A percentile compares a stretch with the other conserved stretches of the same genome.
Conservation (phyloP, 441 rosid genomes). For the Hura crepitans region DNA sequence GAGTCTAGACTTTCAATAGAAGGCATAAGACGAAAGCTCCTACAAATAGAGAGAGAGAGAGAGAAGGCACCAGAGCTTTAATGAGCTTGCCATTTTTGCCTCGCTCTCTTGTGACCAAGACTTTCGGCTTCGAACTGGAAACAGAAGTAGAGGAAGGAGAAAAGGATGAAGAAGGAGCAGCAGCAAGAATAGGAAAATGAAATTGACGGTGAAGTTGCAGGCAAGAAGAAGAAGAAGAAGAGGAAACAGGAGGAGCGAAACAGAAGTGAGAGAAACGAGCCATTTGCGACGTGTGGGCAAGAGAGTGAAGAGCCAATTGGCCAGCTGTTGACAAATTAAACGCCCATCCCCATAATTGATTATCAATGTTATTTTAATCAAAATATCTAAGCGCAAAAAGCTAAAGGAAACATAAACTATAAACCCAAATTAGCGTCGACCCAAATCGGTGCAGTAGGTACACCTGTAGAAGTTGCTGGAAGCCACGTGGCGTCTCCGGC, state of each 20-base stretch:
- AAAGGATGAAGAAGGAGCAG: constrained; percentile 24
- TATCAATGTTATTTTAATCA: not conserved
- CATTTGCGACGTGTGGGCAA: constrained; percentile 35
- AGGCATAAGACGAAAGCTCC: not conserved
- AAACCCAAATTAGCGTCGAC: not conserved
- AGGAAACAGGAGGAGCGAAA: constrained; percentile 16
- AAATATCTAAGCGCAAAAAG: not conserved
- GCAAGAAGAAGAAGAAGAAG: constrained; percentile 1
- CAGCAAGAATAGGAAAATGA: constrained; percentile 16
- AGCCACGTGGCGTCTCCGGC: constrained; percentile 14
- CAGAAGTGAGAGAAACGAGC: constrained; percentile 26
- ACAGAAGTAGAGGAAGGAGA: constrained; percentile 26
- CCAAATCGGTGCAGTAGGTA: not conserved
- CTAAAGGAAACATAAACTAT: not conserved
- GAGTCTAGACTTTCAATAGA: not conserved
- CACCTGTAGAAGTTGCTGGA: constrained; percentile 25
- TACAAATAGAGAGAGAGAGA: not conserved
- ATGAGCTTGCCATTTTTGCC: constrained; percentile 86
- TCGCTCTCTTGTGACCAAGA: constrained; percentile 82
- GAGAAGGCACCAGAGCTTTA: constrained; percentile 52
- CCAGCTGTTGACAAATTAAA: constrained; percentile 29
- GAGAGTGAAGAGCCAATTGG: not conserved
- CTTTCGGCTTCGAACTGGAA: constrained; percentile 45
- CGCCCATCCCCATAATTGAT: not conserved
- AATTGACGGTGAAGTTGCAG: constrained; percentile 27